Base-by-base conservation (phyloP, 345 rosid species). In the Durio zibethinus region DNA sequence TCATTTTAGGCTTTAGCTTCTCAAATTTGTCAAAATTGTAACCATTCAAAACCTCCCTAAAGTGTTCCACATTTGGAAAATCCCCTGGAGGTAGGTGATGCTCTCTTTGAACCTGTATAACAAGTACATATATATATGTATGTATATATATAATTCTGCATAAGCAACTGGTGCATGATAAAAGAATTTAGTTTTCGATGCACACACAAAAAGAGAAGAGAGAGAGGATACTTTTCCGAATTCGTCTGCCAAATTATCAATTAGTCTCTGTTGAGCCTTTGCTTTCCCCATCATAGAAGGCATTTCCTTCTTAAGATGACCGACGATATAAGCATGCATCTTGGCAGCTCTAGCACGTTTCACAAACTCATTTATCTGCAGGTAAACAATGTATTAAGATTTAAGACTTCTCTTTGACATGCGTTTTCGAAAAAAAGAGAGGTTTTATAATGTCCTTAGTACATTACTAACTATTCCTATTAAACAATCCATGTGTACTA, bases 261-360 rank as follows among this genome's bases (percentile, higher is more conserved):
- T 82, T 35, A 96, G 92, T 78, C 80, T 83, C 75, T 93, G 98
- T 80, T 96, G 98, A 73, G 97, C 74, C 84, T 92, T 96, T 4
- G 97, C 94, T 85, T 93, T 96, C 61, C 99, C 98, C 75, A 96
- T 90, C 89, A 94, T 87, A 33, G 93, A 80, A 5, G 98, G 98
- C 99, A 96, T 96, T 85, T 92, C 97, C 83, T 89, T 92, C 81
- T 84, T 93, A 35, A 96, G 93, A 89, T 96, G 93, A 79, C 97
- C 86, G 67, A 96, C 89, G 62, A 93, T 92, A 77, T 88, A 87
- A 18, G 99, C 94, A 83, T 96, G 98, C 70, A 96, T 96, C 89
- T 90, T 90, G 25, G 94, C 98, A 71, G 99, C 98, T 86, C 98
- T 86, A 38, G 98, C 98, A 61, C 99, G 91, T 79, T 93, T 96